phyloP scores from a whole-genome alignment of 805 yeast genomes.

The Zygosaccharomyces bailii region DNA sequence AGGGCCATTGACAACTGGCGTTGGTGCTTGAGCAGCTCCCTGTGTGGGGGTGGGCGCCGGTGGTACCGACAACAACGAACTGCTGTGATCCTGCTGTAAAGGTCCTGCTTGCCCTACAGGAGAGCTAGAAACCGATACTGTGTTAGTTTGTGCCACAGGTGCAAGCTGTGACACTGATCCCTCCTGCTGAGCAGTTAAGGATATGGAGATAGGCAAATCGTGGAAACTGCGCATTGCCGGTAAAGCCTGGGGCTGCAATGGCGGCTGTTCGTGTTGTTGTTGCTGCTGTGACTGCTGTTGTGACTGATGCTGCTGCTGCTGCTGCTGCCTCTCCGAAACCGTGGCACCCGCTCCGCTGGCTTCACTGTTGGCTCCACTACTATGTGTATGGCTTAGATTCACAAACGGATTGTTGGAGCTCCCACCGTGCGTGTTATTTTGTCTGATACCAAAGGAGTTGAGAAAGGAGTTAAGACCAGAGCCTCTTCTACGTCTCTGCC shows the following conservation, averaged over 20 bases:
- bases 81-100: constrained; percentile 8
- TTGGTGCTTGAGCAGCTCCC: constrained; percentile 1
- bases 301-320: constrained; percentile 10
- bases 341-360: constrained; percentile 1
- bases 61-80: constrained; percentile 1
- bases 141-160: constrained; percentile 10
- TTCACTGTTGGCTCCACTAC: constrained; percentile 2
- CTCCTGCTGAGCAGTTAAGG: constrained; percentile 17
- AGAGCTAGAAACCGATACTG: constrained; percentile 15
- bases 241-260: constrained; percentile 12
- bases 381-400: constrained; percentile 3
- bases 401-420: constrained; percentile 7
- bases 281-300: constrained; percentile 7
- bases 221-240: constrained; percentile 11
- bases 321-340: not conserved
- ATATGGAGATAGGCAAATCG: constrained; percentile 23
- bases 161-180: constrained; percentile 1
- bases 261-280: constrained; percentile 7
- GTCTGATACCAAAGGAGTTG: constrained; percentile 33
- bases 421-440: constrained; percentile 9
- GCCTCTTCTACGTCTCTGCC: constrained; percentile 21
- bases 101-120: constrained; percentile 13
- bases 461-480: constrained; percentile 29
- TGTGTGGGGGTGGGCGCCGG: constrained; percentile 4
- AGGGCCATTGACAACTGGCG: not conserved